These are phyloP conservation scores for Magnolia kwangsiensis DNA, from an alignment of 164 flowering plant genomes.

Conservation along the genomic window DNA sequence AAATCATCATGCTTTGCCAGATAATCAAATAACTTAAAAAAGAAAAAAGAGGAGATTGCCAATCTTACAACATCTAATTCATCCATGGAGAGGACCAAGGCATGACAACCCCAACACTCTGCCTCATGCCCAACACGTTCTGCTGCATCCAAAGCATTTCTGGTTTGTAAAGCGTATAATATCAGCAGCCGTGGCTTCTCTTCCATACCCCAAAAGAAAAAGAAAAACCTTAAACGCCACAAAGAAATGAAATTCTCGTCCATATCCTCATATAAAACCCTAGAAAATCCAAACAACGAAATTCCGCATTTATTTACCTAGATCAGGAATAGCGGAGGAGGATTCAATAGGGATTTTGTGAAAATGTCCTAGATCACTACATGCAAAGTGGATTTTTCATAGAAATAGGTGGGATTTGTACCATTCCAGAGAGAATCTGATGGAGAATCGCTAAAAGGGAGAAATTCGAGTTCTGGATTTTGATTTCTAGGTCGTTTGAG, in stretches of 20 bases:
- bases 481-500: not conserved
- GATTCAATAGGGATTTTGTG: not conserved
- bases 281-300: slow-evolving; percentile 15
- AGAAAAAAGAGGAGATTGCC: not conserved
- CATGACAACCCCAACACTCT: slow-evolving; percentile 61
- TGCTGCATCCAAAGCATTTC: slow-evolving; percentile 83
- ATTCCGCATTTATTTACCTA: not conserved
- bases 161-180: slow-evolving; percentile 74
- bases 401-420: too few species aligned
- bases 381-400: too few species aligned
- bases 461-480: not conserved
- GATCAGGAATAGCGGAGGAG: slow-evolving; percentile 1
- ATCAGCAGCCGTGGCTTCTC: slow-evolving; percentile 42
- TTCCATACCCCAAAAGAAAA: slow-evolving; percentile 10
- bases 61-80: slow-evolving; percentile 53
- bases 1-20: not conserved
- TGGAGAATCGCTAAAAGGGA: not conserved
- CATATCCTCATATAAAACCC: slow-evolving; percentile 3
- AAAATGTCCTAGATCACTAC: too few species aligned
- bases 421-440: not conserved
- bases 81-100: slow-evolving; percentile 51
- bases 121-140: slow-evolving; percentile 85
- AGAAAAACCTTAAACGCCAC: slow-evolving; percentile 5
- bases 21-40: not conserved
- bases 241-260: not conserved